phyloP scores from a whole-genome alignment of 257 asterid species.

The Jacaranda copaia region DNA sequence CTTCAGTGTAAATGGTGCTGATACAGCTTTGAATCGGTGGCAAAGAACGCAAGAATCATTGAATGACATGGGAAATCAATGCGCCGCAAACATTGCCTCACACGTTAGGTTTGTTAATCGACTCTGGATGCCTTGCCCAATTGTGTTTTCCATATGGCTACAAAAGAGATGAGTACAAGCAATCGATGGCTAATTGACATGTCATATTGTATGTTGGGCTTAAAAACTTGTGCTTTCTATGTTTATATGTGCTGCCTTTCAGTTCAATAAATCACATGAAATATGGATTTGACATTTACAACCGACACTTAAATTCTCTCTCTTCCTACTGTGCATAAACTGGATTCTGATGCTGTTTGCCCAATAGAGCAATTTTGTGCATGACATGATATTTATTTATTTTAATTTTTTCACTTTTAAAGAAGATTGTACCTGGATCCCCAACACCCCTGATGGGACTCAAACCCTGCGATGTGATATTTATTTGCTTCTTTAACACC shows the following conservation, averaged over 20 bases:
- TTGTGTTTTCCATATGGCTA: neutral
- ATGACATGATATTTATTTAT: neutral
- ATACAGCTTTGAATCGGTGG: slow-evolving; percentile 57
- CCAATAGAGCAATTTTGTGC: neutral
- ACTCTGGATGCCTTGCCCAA: neutral
- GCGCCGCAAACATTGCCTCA: slow-evolving; percentile 55
- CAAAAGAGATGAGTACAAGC: neutral
- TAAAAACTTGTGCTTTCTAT: neutral
- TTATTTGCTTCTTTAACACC: slow-evolving; percentile 1
- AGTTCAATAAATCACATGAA: neutral
- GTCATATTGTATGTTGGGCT: neutral
- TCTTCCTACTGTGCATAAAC: neutral
- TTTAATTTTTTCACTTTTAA: too few species aligned
- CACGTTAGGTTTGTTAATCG: slow-evolving; percentile 59
- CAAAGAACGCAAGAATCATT: slow-evolving; percentile 57
- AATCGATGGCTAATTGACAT: neutral
- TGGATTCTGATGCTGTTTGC: neutral
- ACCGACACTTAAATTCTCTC: neutral
- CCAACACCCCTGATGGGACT: too few species aligned
- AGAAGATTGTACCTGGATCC: too few species aligned
- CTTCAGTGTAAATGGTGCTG: slow-evolving; percentile 63
- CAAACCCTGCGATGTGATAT: too few species aligned
- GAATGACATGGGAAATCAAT: slow-evolving; percentile 62
- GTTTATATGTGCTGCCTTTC: neutral
- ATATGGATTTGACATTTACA: neutral